Evolutionary conservation across 495 filamentous ascomycete species (phyloP).

Genomic region (Geopyxis carbonaria): DNA sequence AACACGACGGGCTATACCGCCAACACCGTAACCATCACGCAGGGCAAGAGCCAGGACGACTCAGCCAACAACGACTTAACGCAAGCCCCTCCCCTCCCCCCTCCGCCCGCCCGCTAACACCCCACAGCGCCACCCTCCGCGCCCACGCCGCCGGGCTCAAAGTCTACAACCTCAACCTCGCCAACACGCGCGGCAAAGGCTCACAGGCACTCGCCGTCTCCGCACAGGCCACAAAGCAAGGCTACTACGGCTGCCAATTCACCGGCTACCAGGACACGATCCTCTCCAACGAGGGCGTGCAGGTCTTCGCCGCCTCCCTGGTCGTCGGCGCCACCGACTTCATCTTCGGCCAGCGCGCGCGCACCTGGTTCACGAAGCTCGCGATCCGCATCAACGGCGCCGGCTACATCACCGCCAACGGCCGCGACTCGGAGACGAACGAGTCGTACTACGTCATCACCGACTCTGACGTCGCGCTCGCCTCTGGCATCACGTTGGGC

Average conservation of each 20-base stretch:
- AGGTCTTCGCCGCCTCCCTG: slow-evolving; percentile 38
- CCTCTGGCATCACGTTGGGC: slow-evolving; percentile 31
- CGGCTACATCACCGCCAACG: slow-evolving; percentile 45
- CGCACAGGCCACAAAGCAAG: slow-evolving; percentile 35
- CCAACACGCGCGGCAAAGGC: slow-evolving; percentile 34
- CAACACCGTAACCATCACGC: slow-evolving; percentile 45
- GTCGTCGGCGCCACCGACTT: slow-evolving; percentile 49
- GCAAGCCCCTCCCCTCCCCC: slow-evolving; percentile 2
- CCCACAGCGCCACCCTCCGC: slow-evolving; percentile 40
- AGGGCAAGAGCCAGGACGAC: slow-evolving; percentile 28
- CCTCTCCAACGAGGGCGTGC: slow-evolving; percentile 39
- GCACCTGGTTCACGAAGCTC: slow-evolving; percentile 43
- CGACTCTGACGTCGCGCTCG: slow-evolving; percentile 34
- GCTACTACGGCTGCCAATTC: slow-evolving; percentile 42
- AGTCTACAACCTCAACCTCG: slow-evolving; percentile 47
- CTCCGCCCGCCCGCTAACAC: slow-evolving; percentile 30
- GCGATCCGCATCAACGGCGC: slow-evolving; percentile 37
- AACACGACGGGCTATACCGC: slow-evolving; percentile 36
- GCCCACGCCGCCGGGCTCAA: slow-evolving; percentile 35
- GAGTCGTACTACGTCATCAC: slow-evolving; percentile 47
- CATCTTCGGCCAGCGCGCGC: slow-evolving; percentile 46
- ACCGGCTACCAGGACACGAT: slow-evolving; percentile 47
- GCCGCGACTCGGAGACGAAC: slow-evolving; percentile 35
- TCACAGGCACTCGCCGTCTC: slow-evolving; percentile 43
- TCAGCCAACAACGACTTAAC: slow-evolving; percentile 29